These are phyloP conservation scores for Agrocybe praecox DNA, from an alignment of 768 basidiomycete species.

Conservation along the genomic window DNA sequence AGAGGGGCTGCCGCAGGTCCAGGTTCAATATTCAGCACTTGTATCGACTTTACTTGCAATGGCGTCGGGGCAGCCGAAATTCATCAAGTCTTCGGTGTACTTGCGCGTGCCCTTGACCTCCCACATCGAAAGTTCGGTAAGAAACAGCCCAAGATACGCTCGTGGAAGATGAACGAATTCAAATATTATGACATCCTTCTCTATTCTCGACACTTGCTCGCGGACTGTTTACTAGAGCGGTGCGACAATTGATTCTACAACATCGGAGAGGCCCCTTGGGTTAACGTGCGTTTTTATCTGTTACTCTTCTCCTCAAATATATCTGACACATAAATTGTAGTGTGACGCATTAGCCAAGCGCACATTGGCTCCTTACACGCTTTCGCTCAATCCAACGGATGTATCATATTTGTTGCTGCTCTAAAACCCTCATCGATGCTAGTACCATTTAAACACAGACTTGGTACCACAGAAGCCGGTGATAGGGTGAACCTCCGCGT, in stretches of 20 bases:
- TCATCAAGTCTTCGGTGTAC: slow-evolving; percentile 62
- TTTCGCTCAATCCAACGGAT: slow-evolving; percentile 96
- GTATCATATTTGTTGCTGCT: slow-evolving; percentile 93
- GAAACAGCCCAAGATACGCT: slow-evolving; percentile 46
- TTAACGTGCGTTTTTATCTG: slow-evolving; percentile 63
- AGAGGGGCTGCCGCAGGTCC: slow-evolving; percentile 19
- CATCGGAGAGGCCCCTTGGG: slow-evolving; percentile 96
- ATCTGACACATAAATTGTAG: slow-evolving; percentile 38
- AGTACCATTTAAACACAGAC: slow-evolving; percentile 90
- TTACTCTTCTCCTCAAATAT: slow-evolving; percentile 3
- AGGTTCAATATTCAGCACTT: slow-evolving; percentile 63
- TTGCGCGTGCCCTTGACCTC: slow-evolving; percentile 56
- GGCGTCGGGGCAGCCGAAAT: slow-evolving; percentile 59
- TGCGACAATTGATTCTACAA: slow-evolving; percentile 94
- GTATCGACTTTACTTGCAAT: slow-evolving; percentile 54
- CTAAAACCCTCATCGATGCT: slow-evolving; percentile 74
- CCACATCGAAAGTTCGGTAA: not conserved
- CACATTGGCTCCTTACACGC: slow-evolving; percentile 76
- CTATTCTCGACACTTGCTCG: slow-evolving; percentile 96
- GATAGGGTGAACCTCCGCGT: slow-evolving; percentile 52
- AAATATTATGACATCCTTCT: slow-evolving; percentile 90
- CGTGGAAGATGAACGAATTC: slow-evolving; percentile 99
- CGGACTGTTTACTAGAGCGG: slow-evolving; percentile 78
- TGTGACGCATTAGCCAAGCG: slow-evolving; percentile 74
- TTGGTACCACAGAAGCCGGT: slow-evolving; percentile 57